These are phyloP conservation scores for Trichoderma citrinoviride DNA, from an alignment of 2,329 filamentous ascomycete genomes.

Conservation along the genomic window DNA sequence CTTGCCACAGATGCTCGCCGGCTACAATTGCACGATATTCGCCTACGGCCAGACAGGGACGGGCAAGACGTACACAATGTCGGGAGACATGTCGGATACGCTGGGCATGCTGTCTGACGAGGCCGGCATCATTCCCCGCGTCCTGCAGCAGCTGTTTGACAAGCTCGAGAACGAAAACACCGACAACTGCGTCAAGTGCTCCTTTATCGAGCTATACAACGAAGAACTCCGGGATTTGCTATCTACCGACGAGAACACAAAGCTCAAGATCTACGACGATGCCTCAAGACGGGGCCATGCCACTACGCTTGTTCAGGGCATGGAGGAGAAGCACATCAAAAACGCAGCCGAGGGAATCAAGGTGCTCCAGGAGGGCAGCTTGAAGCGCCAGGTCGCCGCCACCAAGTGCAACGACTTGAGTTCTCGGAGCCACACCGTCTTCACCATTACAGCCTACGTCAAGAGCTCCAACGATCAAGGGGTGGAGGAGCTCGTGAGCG, in stretches of 20 bases:
- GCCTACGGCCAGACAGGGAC: slow-evolving; percentile 98
- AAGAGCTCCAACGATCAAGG: slow-evolving; percentile 79
- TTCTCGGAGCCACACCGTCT: slow-evolving; percentile 94
- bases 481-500: slow-evolving; percentile 83
- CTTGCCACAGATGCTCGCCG: slow-evolving; percentile 71
- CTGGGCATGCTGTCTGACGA: slow-evolving; percentile 83
- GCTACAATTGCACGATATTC: slow-evolving; percentile 98
- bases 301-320: slow-evolving; percentile 87
- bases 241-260: slow-evolving; percentile 73
- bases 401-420: slow-evolving; percentile 99
- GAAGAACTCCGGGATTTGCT: slow-evolving; percentile 92
- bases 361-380: slow-evolving; percentile 81
- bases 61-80: slow-evolving; percentile 99
- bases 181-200: slow-evolving; percentile 92
- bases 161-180: slow-evolving; percentile 75
- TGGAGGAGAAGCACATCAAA: slow-evolving; percentile 95
- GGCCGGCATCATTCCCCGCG: slow-evolving; percentile 92
- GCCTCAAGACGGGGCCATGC: slow-evolving; percentile 79
- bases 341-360: slow-evolving; percentile 82
- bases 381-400: slow-evolving; percentile 95
- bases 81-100: slow-evolving; percentile 89
- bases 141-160: slow-evolving; percentile 80
- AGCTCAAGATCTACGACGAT: slow-evolving; percentile 95
- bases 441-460: slow-evolving; percentile 89
- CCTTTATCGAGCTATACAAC: slow-evolving; percentile 98